phyloP scores from a whole-genome alignment of 768 basidiomycete species.

The Nevesoporus exiguus region DNA sequence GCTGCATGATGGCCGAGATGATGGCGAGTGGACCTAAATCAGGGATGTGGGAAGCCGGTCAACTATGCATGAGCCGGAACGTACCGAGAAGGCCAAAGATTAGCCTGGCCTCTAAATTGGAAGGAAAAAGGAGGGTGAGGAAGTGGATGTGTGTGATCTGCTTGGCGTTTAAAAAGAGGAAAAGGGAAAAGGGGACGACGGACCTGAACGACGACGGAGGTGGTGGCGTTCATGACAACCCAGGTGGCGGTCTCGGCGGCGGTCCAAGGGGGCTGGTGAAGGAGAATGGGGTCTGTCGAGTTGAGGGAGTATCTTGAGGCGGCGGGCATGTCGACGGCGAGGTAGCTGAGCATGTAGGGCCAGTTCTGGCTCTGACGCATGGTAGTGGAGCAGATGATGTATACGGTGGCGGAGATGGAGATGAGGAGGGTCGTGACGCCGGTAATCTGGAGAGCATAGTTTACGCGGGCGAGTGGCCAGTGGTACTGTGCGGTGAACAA shows the following conservation, averaged over 20 bases:
- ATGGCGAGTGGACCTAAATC: constrained; percentile 78
- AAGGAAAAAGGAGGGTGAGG: constrained; percentile 91
- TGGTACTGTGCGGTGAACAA: constrained; percentile 96
- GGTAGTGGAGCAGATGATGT: constrained; percentile 63
- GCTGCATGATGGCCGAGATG: constrained; percentile 78
- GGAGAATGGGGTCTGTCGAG: constrained; percentile 22
- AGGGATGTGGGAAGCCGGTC: background rate
- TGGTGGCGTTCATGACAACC: constrained; percentile 85
- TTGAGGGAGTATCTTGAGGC: constrained; percentile 11
- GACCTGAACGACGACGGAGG: constrained; percentile 83
- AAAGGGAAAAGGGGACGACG: constrained; percentile 16
- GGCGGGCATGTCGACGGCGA: constrained; percentile 65
- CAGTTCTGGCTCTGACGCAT: constrained; percentile 65
- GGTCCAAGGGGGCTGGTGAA: constrained; percentile 50
- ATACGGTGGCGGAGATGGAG: constrained; percentile 72
- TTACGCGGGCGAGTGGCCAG: constrained; percentile 88
- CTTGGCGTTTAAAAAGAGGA: background rate
- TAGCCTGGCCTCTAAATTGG: constrained; percentile 78
- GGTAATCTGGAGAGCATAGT: constrained; percentile 85
- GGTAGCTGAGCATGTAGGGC: constrained; percentile 96
- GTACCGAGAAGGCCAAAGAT: constrained; percentile 80
- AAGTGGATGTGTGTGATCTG: constrained; percentile 98
- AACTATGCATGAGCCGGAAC: constrained; percentile 11
- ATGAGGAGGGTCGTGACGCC: constrained; percentile 79
- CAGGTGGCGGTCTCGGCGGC: constrained; percentile 66